These are phyloP conservation scores for Mentha longifolia DNA, from an alignment of 257 asterid genomes.

Conservation along the genomic window DNA sequence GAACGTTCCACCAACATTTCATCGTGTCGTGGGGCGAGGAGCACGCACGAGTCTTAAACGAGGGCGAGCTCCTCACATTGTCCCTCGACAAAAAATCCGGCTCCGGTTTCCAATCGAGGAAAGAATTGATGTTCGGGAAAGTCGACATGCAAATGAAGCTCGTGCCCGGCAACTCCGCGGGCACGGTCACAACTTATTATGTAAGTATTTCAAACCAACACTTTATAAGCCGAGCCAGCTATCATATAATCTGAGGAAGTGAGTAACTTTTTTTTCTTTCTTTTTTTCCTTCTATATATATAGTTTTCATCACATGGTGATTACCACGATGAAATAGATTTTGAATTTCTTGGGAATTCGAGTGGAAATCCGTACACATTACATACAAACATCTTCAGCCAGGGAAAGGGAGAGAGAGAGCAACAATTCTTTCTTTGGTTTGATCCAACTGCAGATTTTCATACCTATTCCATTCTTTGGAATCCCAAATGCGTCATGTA, in stretches of 20 bases:
- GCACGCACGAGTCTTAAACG: constrained; percentile 48
- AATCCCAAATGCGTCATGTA: constrained; percentile 71
- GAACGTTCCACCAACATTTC: constrained; percentile 60
- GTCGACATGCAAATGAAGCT: constrained; percentile 84
- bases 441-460: constrained; percentile 84
- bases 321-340: constrained; percentile 84
- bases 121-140: constrained; percentile 62
- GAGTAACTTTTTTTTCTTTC: too few species aligned
- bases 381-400: constrained; percentile 79
- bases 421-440: constrained; percentile 91
- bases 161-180: constrained; percentile 80
- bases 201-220: constrained; percentile 42
- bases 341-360: constrained; percentile 83
- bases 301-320: constrained; percentile 79
- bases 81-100: constrained; percentile 67
- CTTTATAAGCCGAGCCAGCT: not conserved
- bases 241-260: not conserved
- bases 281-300: too few species aligned
- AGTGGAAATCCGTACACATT: constrained; percentile 85
- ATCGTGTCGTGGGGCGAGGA: constrained; percentile 73
- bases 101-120: constrained; percentile 78
- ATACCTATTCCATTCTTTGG: constrained; percentile 84
- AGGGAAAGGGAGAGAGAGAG: constrained; percentile 77
- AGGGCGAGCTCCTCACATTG: constrained; percentile 74
- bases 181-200: constrained; percentile 89